These are phyloP conservation scores for Arachis monticola DNA, from an alignment of 331 rosid species.

Conservation along the genomic window DNA sequence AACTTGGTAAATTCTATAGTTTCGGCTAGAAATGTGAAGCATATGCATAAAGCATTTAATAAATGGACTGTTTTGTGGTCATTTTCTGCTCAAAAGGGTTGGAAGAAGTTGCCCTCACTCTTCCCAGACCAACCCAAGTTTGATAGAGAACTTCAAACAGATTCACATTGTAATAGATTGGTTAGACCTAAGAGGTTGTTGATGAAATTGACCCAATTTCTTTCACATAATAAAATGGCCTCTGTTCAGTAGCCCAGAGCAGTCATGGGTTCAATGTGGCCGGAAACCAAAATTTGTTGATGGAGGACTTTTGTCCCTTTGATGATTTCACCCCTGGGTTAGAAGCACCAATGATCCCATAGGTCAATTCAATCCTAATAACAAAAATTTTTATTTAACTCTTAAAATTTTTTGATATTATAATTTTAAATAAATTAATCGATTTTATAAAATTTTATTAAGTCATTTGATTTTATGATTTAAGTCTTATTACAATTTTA, in stretches of 20 bases:
- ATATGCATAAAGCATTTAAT: constrained; percentile 2
- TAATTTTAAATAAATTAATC: no score
- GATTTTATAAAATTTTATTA: no score
- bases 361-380: no score
- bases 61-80: constrained; percentile 21
- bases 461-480: no score
- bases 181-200: constrained; percentile 54
- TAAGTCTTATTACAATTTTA: no score
- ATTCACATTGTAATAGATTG: constrained; percentile 43
- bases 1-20: constrained; percentile 7
- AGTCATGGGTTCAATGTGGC: constrained; percentile 2
- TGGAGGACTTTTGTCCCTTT: no score
- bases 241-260: constrained; percentile 24
- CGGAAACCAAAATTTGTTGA: not conserved
- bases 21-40: not conserved
- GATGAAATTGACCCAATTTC: constrained; percentile 46
- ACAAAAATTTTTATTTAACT: no score
- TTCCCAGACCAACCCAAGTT: constrained; percentile 33
- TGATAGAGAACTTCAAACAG: constrained; percentile 41
- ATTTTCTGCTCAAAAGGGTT: constrained; percentile 34
- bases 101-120: constrained; percentile 47
- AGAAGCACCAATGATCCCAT: no score
- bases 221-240: constrained; percentile 33
- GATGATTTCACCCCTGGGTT: no score
- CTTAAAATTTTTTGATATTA: no score